Evolutionary conservation across 345 rosid species (phyloP), one percentile per base, ranked within the genome.

Genomic region (Sisymbrium irio): DNA sequence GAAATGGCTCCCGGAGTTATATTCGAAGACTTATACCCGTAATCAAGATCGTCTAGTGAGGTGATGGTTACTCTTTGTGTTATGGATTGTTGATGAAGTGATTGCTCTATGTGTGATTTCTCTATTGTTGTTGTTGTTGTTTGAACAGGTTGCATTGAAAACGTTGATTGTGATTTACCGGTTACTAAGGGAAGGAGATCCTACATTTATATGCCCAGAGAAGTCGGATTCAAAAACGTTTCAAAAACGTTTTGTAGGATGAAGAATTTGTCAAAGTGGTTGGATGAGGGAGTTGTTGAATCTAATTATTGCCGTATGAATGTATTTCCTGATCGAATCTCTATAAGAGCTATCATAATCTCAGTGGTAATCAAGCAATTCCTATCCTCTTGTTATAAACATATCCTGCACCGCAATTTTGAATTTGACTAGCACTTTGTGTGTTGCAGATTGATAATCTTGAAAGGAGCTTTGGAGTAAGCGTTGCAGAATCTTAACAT

Each of bases 381-480:
- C 22, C 32, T 33, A 61, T 69, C 60, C n/a, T 69, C 53, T 49
- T n/a, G n/a, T 10, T 10, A 22, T 17, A 13, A 51, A 42, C 22
- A 10, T 73, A 39, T 42, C 15, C 50, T 13, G 9, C 19, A 12
- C 39, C 3, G 36, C 60, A 2, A 11, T 2, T 36, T 32, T 28
- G 12, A 7, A 6, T 32, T 42, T 30, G 3, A 9, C 13, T 2
- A 42, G 0, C 17, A 39, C 4, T 7, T 13, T 49, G 40, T 58
- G 17, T 65, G 1, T 22, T 36, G 54, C 86, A 92, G 99, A 95
- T 95, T 66, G 98, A 95, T 79, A 90, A 95, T 80, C 89, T 95
- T 92, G 79, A 95, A 95, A 84, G 99, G 99, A 79, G 99, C 97
- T 71, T 95, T 97, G 0, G 98, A 98, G 55, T 98, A 92, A 83